A percentile compares a stretch with the other conserved stretches of the same genome.
Evolutionary conservation across 805 yeast species (phyloP).

Genomic region (Candida incommunis): DNA sequence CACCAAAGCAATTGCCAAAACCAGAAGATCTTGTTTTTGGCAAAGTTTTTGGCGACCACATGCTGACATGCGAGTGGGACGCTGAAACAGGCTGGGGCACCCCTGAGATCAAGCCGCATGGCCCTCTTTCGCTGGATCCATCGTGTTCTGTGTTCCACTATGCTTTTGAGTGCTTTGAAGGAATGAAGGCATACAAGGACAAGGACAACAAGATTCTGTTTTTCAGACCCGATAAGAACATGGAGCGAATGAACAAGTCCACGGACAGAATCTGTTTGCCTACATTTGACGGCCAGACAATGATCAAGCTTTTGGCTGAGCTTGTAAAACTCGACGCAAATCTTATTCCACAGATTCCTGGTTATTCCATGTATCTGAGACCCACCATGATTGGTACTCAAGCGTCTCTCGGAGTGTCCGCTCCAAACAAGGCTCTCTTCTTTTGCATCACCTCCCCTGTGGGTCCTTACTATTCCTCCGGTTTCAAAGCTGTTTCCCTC

Average conservation of each 20-base stretch:
- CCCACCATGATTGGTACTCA: conserved; percentile 94
- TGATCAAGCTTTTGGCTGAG: conserved; percentile 61
- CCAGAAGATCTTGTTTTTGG: conserved; percentile 59
- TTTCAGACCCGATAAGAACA: conserved; percentile 85
- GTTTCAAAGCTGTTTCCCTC: conserved; percentile 86
- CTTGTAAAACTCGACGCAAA: conserved; percentile 59
- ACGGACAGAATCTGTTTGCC: conserved; percentile 87
- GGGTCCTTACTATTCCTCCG: conserved; percentile 90
- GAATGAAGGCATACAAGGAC: conserved; percentile 79
- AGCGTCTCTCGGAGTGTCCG: conserved; percentile 72
- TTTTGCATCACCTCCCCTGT: conserved; percentile 90
- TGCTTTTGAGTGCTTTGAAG: conserved; percentile 91
- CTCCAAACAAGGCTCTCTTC: conserved; percentile 69
- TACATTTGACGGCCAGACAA: conserved; percentile 64
- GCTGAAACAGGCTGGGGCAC: conserved; percentile 65
- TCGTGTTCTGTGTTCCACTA: conserved; percentile 86
- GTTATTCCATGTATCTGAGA: conserved; percentile 84
- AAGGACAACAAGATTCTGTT: conserved; percentile 48
- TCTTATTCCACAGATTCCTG: conserved; percentile 73
- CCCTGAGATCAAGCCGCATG: conserved; percentile 85
- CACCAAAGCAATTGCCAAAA: conserved; percentile 42
- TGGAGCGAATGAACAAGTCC: conserved; percentile 80
- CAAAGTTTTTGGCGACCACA: conserved; percentile 70
- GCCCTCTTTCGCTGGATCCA: conserved; percentile 65
- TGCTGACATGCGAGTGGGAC: conserved; percentile 79